Conservation (phyloP, 805 yeast genomes). For the Suhomyces xylopsoci region DNA sequence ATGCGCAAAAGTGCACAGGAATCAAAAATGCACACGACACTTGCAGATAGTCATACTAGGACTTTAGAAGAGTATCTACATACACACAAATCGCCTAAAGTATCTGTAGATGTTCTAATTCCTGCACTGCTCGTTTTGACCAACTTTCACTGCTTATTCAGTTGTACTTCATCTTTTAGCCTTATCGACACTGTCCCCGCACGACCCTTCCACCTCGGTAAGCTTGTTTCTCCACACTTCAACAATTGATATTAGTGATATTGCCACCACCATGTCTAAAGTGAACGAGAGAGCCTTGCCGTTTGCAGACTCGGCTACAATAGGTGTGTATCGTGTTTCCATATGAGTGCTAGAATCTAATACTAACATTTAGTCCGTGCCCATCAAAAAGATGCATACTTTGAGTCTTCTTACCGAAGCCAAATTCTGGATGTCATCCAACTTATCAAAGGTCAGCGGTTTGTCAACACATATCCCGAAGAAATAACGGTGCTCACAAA, state of each 20-base stretch:
- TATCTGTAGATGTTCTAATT: neutral
- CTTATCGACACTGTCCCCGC: neutral
- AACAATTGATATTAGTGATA: neutral
- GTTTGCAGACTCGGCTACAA: slow-evolving; percentile 84
- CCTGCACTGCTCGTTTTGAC: neutral
- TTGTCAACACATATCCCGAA: slow-evolving; percentile 58
- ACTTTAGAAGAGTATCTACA: neutral
- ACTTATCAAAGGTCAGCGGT: slow-evolving; percentile 58
- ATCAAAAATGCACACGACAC: too few relatives aligned
- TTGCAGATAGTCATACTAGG: neutral
- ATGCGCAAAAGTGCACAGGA: neutral
- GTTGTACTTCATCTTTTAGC: neutral
- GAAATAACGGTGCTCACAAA: slow-evolving; percentile 60
- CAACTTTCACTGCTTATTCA: too few relatives aligned
- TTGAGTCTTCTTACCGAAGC: slow-evolving; percentile 51
- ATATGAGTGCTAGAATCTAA: neutral
- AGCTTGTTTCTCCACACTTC: neutral
- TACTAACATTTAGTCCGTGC: slow-evolving; percentile 62
- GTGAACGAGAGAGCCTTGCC: slow-evolving; percentile 36
- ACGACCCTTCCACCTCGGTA: neutral
- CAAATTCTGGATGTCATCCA: slow-evolving; percentile 58
- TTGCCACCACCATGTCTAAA: slow-evolving; percentile 4
- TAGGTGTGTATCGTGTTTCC: slow-evolving; percentile 48
- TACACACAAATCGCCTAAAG: neutral
- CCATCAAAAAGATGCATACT: slow-evolving; percentile 82